phyloP scores from a whole-genome alignment of 176 grass and related monocot species.

The Elymus sibiricus region DNA sequence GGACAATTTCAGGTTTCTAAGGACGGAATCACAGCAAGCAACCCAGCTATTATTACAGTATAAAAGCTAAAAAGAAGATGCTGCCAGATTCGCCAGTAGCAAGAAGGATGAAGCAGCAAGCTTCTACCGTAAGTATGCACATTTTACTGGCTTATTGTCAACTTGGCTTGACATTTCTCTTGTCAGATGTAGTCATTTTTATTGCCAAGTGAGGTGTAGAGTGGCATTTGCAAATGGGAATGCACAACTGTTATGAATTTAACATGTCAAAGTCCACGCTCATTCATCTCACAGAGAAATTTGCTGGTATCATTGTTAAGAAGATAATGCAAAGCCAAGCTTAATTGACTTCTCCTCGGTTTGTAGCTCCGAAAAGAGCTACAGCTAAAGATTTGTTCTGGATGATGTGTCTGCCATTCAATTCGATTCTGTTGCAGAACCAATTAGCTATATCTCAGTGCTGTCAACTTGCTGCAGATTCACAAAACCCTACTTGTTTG shows the following conservation, averaged over 20 bases:
- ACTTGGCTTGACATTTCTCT: neutral
- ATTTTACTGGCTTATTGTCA: neutral
- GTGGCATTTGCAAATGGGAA: neutral
- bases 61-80: neutral
- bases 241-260: neutral
- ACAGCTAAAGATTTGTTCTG: neutral
- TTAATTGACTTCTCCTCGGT: neutral
- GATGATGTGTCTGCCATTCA: neutral
- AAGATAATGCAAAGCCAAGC: neutral
- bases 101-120: neutral
- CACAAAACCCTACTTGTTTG: neutral
- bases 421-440: neutral
- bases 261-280: neutral
- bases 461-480: neutral
- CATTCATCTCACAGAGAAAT: neutral
- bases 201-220: neutral
- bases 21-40: neutral
- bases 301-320: neutral
- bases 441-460: neutral
- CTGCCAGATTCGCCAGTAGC: neutral
- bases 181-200: neutral
- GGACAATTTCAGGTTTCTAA: neutral
- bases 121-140: neutral
- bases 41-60: neutral
- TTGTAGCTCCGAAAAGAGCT: neutral